phyloP scores from a whole-genome alignment of 1,139 yeast species.

The Scheffersomyces parashehatae region DNA sequence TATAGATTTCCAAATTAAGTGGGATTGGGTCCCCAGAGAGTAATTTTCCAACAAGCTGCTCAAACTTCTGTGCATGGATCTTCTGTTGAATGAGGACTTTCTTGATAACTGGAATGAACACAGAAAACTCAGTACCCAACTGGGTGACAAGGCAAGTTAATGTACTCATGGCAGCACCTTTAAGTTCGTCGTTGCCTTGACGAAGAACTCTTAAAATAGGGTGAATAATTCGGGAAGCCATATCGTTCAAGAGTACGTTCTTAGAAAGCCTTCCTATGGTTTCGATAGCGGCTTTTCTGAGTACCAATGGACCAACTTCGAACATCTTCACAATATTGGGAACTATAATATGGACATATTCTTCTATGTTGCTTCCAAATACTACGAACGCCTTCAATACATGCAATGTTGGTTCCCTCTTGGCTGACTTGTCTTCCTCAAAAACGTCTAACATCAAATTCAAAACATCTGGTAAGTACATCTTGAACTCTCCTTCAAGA shows the following conservation, averaged over 20 bases:
- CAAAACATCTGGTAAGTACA: slow-evolving; percentile 74
- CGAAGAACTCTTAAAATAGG: slow-evolving; percentile 75
- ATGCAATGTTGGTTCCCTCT: slow-evolving; percentile 66
- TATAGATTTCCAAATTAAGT: slow-evolving; percentile 68
- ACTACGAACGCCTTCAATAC: slow-evolving; percentile 86
- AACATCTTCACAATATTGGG: slow-evolving; percentile 83
- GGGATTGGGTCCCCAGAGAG: slow-evolving; percentile 90
- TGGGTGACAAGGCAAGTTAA: slow-evolving; percentile 77
- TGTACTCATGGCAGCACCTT: slow-evolving; percentile 71
- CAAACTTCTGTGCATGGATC: slow-evolving; percentile 75
- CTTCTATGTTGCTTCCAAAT: slow-evolving; percentile 86
- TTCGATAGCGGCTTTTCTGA: slow-evolving; percentile 77
- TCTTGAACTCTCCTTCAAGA: slow-evolving; percentile 87
- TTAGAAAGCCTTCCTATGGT: slow-evolving; percentile 82
- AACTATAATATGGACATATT: slow-evolving; percentile 79
- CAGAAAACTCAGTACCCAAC: slow-evolving; percentile 80
- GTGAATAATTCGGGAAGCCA: slow-evolving; percentile 89
- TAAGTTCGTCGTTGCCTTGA: slow-evolving; percentile 61
- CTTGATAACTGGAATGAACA: slow-evolving; percentile 84
- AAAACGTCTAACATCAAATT: slow-evolving; percentile 75
- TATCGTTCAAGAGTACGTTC: slow-evolving; percentile 73
- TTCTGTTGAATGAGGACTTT: slow-evolving; percentile 64
- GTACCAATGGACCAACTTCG: slow-evolving; percentile 61
- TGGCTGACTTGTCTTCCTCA: slow-evolving; percentile 71
- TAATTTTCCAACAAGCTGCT: slow-evolving; percentile 75